These are phyloP conservation scores for Exophiala alcalophila DNA, from an alignment of 2,329 filamentous ascomycete genomes.

Conservation along the genomic window DNA sequence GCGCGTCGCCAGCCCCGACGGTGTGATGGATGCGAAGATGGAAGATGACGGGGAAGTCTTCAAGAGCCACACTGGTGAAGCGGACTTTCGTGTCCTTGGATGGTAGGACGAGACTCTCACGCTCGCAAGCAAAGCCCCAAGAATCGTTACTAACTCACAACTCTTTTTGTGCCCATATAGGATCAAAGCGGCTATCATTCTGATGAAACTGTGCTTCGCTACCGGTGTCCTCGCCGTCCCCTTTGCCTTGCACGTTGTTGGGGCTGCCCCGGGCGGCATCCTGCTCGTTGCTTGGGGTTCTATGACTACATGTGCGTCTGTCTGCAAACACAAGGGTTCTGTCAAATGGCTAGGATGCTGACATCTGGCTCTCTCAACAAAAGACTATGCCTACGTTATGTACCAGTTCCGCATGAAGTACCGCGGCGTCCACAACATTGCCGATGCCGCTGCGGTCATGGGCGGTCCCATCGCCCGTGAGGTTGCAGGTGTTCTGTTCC, in stretches of 20 bases:
- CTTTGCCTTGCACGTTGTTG: conserved; percentile 46
- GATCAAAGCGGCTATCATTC: conserved; percentile 49
- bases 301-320: conserved; percentile 51
- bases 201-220: conserved; percentile 73
- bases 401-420: conserved; percentile 52
- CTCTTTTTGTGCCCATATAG: too few relatives aligned
- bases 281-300: conserved; percentile 49
- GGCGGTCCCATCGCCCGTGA: conserved; percentile 51
- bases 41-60: conserved; percentile 41
- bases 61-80: conserved; percentile 45
- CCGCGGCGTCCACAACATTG: conserved; percentile 51
- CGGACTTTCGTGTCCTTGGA: conserved; percentile 49
- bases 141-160: too few relatives aligned
- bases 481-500: conserved; percentile 8
- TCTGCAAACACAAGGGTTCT: too few relatives aligned
- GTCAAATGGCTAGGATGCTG: too few relatives aligned
- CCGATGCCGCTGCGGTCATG: conserved; percentile 58
- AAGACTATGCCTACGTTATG: conserved; percentile 35
- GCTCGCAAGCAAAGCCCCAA: too few relatives aligned
- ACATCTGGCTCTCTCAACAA: too few relatives aligned
- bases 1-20: too few relatives aligned
- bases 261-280: conserved; percentile 48
- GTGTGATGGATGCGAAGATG: too few relatives aligned
- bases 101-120: conserved; percentile 40
- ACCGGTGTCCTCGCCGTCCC: conserved; percentile 80